Evolutionary conservation across 1,139 yeast species (phyloP).

Genomic region (Trichomonascaceae sp.): DNA sequence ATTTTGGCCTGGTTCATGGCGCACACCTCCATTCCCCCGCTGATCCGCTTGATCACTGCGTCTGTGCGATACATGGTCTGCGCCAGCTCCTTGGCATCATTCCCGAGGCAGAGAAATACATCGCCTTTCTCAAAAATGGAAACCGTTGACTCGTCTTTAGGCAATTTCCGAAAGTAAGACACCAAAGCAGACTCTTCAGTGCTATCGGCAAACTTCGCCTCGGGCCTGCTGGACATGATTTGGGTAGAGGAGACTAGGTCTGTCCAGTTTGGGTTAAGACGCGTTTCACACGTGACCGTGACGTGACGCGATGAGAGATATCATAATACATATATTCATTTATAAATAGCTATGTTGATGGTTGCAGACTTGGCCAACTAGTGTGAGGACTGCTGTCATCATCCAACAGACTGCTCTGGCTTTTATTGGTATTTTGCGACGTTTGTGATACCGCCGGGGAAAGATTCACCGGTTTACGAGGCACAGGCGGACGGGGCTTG

Average conservation of each 20-base stretch:
- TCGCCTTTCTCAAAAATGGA: conserved; percentile 68
- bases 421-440: too few relatives aligned
- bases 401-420: not conserved
- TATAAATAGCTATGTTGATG: not conserved
- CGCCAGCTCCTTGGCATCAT: conserved; percentile 72
- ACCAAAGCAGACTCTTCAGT: conserved; percentile 55
- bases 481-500: conserved; percentile 11
- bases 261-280: too few relatives aligned
- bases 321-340: too few relatives aligned
- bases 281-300: too few relatives aligned
- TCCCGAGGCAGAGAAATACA: conserved; percentile 59
- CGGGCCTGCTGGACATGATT: conserved; percentile 56
- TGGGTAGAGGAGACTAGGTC: too few relatives aligned
- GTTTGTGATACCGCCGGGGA: conserved; percentile 13
- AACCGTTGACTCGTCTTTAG: conserved; percentile 31
- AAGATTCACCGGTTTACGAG: conserved; percentile 14
- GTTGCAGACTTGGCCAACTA: conserved; percentile 18
- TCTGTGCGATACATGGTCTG: conserved; percentile 72
- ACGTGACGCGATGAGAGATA: too few relatives aligned
- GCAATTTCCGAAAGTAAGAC: conserved; percentile 38
- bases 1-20: conserved; percentile 70
- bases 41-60: conserved; percentile 54
- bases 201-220: conserved; percentile 54
- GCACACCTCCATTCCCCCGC: conserved; percentile 46
- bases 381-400: not conserved